phyloP scores from a whole-genome alignment of 2,329 filamentous ascomycete genomes.

The Pyricularia sp. region DNA sequence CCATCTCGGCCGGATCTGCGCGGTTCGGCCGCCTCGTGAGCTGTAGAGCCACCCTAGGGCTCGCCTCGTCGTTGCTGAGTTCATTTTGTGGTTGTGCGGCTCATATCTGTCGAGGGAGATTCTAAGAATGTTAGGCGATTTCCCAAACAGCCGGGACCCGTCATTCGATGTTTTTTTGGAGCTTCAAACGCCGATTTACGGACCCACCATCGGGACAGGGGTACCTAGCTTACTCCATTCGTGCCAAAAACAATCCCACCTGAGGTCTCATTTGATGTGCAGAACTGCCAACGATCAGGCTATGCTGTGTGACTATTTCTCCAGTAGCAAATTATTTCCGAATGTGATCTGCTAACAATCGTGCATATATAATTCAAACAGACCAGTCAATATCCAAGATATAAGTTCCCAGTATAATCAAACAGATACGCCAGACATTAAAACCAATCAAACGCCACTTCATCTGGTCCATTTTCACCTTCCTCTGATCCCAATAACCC shows the following conservation, averaged over 20 bases:
- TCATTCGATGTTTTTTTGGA: background rate
- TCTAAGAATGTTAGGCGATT: background rate
- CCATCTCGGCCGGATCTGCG: constrained; percentile 4
- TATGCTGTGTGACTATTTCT: background rate
- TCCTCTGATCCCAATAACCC: background rate
- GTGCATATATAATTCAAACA: background rate
- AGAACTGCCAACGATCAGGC: background rate
- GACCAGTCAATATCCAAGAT: no score
- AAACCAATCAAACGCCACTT: background rate
- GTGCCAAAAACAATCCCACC: background rate
- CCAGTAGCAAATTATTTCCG: background rate
- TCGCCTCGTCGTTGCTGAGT: background rate
- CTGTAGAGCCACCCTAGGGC: background rate
- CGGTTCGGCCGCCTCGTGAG: background rate
- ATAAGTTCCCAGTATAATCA: background rate
- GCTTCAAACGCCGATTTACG: background rate
- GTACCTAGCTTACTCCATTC: background rate
- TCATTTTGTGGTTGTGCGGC: background rate
- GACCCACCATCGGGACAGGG: background rate
- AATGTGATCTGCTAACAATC: background rate
- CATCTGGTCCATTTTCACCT: background rate
- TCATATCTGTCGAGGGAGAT: background rate
- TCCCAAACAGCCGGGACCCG: background rate
- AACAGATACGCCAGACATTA: background rate
- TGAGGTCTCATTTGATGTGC: background rate